These are phyloP conservation scores for Breviolum minutum DNA, from an alignment of 73 alveolate species.

Conservation along the genomic window DNA sequence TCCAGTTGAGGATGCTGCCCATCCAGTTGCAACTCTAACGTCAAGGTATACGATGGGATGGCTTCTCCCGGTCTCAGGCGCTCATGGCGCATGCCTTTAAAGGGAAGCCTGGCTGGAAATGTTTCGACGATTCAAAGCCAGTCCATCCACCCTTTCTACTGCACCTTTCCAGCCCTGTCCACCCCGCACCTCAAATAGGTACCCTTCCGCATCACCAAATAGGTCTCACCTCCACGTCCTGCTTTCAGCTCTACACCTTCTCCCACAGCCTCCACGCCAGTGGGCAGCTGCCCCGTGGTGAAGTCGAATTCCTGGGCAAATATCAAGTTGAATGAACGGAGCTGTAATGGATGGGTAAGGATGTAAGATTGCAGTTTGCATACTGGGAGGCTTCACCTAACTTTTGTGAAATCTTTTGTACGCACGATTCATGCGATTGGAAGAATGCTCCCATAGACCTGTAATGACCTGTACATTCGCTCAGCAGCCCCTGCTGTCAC, in stretches of 20 bases:
- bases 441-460: no score
- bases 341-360: no score
- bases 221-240: constrained; percentile 71
- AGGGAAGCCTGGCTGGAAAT: constrained; percentile 52
- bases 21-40: constrained; percentile 61
- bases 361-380: no score
- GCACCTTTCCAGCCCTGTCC: not conserved
- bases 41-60: constrained; percentile 71
- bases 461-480: no score
- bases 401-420: no score
- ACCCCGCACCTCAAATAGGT: constrained; percentile 54
- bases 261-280: constrained; percentile 91
- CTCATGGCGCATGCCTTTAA: constrained; percentile 92
- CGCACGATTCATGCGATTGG: no score
- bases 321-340: not conserved
- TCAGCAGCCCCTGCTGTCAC: no score
- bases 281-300: constrained; percentile 84
- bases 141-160: not conserved
- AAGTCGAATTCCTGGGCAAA: constrained; percentile 57
- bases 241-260: constrained; percentile 73
- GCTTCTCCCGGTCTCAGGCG: constrained; percentile 83
- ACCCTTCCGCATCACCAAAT: constrained; percentile 70
- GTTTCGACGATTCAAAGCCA: not conserved
- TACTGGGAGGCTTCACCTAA: not conserved
- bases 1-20: constrained; percentile 69